A percentile compares a stretch with the other conserved stretches of the same genome.
Evolutionary conservation across 1,284 basidiomycete genomes (phyloP).

Genomic region (Tylopilus orsonianus): DNA sequence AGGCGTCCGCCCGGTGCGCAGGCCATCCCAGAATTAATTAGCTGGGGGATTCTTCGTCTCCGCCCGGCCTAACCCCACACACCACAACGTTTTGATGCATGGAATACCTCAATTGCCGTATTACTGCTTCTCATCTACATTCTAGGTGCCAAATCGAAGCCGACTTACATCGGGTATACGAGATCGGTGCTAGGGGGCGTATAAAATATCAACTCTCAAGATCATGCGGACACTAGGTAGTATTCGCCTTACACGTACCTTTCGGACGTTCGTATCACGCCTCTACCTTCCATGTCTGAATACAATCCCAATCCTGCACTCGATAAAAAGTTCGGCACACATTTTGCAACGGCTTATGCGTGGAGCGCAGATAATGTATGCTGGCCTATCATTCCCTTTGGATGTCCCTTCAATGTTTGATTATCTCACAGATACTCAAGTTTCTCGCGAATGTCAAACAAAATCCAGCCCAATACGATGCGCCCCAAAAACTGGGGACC

Average conservation of each 20-base stretch:
- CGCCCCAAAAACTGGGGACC: not conserved
- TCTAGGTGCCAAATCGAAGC: too few species aligned
- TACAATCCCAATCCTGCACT: not conserved
- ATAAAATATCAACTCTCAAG: not conserved
- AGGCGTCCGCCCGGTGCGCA: too few species aligned
- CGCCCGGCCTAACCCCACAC: too few species aligned
- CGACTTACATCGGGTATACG: too few species aligned
- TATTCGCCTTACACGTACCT: not conserved
- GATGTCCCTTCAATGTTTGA: not conserved
- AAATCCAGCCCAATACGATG: not conserved
- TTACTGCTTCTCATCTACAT: too few species aligned
- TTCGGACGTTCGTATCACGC: too few species aligned
- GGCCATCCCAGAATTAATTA: too few species aligned
- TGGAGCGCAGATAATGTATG: not conserved
- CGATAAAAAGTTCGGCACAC: not conserved
- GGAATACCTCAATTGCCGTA: too few species aligned
- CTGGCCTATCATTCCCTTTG: not conserved
- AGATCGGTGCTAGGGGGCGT: too few species aligned
- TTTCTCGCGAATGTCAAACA: not conserved
- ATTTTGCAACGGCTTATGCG: not conserved
- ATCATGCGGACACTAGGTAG: too few species aligned
- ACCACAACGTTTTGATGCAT: too few species aligned
- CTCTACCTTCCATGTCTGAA: not conserved
- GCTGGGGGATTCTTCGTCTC: too few species aligned
- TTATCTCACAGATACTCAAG: not conserved